These are phyloP conservation scores for Sporothrix schenckii DNA, from an alignment of 2,329 filamentous ascomycete species.

Conservation along the genomic window DNA sequence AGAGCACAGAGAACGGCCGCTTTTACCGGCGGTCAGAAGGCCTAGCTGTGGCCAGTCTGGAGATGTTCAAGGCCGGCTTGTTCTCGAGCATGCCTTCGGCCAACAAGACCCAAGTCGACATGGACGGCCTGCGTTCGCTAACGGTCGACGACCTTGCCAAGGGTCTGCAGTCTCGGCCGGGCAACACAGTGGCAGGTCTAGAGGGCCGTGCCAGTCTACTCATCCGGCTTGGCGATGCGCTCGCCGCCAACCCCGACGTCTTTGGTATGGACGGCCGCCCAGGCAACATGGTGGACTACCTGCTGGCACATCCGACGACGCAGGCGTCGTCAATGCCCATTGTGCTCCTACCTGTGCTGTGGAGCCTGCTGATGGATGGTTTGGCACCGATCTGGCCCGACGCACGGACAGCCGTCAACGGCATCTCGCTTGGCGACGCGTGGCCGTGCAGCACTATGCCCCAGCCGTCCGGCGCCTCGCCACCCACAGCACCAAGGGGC, in stretches of 20 bases:
- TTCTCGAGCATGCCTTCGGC: slow-evolving; percentile 76
- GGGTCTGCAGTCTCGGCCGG: slow-evolving; percentile 80
- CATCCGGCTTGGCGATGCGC: slow-evolving; percentile 71
- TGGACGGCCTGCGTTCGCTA: slow-evolving; percentile 72
- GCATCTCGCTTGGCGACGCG: slow-evolving; percentile 84
- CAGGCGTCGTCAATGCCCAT: slow-evolving; percentile 87
- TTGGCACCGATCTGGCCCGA: slow-evolving; percentile 86
- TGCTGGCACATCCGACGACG: slow-evolving; percentile 88
- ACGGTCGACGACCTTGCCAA: slow-evolving; percentile 74
- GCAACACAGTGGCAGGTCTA: slow-evolving; percentile 81
- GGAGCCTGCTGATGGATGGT: slow-evolving; percentile 87
- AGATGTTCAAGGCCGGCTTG: slow-evolving; percentile 91
- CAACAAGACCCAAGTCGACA: slow-evolving; percentile 90
- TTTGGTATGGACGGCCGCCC: slow-evolving; percentile 84
- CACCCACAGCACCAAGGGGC: slow-evolving; percentile 7
- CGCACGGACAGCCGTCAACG: slow-evolving; percentile 83
- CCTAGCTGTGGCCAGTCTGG: slow-evolving; percentile 72
- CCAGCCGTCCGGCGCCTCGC: slow-evolving; percentile 41
- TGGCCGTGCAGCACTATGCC: slow-evolving; percentile 90
- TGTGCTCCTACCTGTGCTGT: slow-evolving; percentile 82
- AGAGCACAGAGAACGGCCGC: slow-evolving; percentile 83
- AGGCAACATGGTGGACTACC: slow-evolving; percentile 93
- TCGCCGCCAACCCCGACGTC: slow-evolving; percentile 74
- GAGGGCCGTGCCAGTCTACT: slow-evolving; percentile 82
- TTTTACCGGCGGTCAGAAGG: slow-evolving; percentile 85